Evolutionary conservation across 2,329 filamentous ascomycete species (phyloP), one percentile per base, ranked within the genome.

Genomic region (Exophiala aquamarina): DNA sequence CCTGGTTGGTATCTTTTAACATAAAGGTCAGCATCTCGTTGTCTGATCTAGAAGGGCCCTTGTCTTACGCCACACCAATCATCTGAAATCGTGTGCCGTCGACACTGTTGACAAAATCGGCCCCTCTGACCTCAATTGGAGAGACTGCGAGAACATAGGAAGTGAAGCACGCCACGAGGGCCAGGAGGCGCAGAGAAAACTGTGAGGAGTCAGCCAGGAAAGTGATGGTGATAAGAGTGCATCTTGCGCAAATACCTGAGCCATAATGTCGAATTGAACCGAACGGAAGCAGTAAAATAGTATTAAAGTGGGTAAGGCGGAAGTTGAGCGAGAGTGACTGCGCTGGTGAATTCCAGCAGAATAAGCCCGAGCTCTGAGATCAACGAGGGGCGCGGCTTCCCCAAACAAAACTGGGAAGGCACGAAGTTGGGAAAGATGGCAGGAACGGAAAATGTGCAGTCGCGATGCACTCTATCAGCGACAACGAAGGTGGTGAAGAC

Each of bases 71-170:
- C 49, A 83, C 77, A 63, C 80, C 81, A 49, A 83, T 69, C 49
- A 84, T 76, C 68, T 82, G 75, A 64, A 84, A 77, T 38, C 81
- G 76, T 56, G 79, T 74, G 46, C 74, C 73, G 14, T 77, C 80
- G 44, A 75, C 69, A 28, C 72, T 73, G 63, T 83, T 77, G 58
- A 84, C 72, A 64, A 84, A 83, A 62, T 84, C 76, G 63, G 79
- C 76, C 49, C 79, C 78, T 45, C 75, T 63, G 41, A 83, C 75
- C 47, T 75, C 72, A 46, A 84, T 69, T 5, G 79, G 74, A 44
- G 76, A 74, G 35, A 83, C 75, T 20, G 79, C 79, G 15, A 68
- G 61, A 31, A 70, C 73, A 56, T 75, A 65, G 57, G 70, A 65
- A 32, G 72, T 64, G 45, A 74, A 64, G 44, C 68, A 61, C 21